Conservation (phyloP, 371 early-diverging fungal genomes). For the Mucor plumbeus region DNA sequence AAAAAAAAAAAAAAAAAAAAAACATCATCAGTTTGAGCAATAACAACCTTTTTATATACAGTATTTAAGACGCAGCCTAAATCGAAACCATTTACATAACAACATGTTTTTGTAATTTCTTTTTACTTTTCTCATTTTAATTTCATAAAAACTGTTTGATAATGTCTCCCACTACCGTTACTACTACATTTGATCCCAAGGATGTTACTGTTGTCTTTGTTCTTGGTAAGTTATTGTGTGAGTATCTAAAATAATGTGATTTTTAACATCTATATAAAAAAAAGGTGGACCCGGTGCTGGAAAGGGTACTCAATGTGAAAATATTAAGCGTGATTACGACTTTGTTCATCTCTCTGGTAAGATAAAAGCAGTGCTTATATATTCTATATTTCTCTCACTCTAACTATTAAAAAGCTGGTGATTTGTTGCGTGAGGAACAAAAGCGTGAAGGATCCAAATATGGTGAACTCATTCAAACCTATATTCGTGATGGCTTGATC, state of each 20-base stretch:
- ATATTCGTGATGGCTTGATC: slow-evolving; percentile 93
- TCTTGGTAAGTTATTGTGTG: slow-evolving; percentile 52
- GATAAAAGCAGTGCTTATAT: neutral
- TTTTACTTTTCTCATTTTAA: slow-evolving; percentile 11
- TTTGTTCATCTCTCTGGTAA: slow-evolving; percentile 94
- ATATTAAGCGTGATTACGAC: slow-evolving; percentile 87
- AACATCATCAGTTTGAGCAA: too few species aligned
- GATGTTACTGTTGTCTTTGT: slow-evolving; percentile 77
- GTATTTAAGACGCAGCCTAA: slow-evolving; percentile 6
- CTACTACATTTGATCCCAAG: slow-evolving; percentile 44
- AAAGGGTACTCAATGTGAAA: slow-evolving; percentile 95
- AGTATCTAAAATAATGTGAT: neutral
- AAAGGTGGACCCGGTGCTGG: slow-evolving; percentile 86
- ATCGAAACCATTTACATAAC: neutral
- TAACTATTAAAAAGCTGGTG: slow-evolving; percentile 76
- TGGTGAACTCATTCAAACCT: slow-evolving; percentile 88
- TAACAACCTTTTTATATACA: too few species aligned
- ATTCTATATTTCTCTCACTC: too few species aligned
- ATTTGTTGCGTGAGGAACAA: slow-evolving; percentile 92
- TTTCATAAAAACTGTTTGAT: neutral
- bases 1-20: too few species aligned
- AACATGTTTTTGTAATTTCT: neutral
- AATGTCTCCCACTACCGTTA: neutral
- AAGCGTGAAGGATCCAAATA: slow-evolving; percentile 82
- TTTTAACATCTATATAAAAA: slow-evolving; percentile 18